A percentile compares a stretch with the other conserved stretches of the same genome.
These are phyloP conservation scores for Fonsecaea pedrosoi DNA, from an alignment of 2,329 filamentous ascomycete species.

Conservation along the genomic window DNA sequence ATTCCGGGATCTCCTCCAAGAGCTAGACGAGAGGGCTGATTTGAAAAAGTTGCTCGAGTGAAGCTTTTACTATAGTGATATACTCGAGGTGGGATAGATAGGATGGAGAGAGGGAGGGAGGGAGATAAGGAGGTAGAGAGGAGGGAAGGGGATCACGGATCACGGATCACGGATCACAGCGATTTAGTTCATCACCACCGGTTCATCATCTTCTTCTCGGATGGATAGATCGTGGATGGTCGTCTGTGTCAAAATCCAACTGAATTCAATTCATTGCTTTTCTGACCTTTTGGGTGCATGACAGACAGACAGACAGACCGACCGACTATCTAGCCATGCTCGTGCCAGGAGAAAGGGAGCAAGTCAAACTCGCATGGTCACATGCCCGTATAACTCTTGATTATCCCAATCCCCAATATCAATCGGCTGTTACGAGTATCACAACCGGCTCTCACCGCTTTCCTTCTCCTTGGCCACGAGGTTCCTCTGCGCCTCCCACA, in stretches of 20 bases:
- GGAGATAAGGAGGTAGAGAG: no score
- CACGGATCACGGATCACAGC: no score
- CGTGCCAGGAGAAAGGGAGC: no score
- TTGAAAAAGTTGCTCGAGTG: slow-evolving; percentile 21
- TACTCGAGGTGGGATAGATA: no score
- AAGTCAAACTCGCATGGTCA: no score
- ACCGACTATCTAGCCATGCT: no score
- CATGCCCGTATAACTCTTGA: no score
- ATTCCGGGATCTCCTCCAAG: slow-evolving; percentile 31
- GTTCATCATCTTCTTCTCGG: no score
- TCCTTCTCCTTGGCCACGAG: slow-evolving; percentile 28
- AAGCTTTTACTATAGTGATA: background rate
- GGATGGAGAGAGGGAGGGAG: no score
- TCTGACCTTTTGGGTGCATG: background rate
- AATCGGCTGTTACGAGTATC: background rate
- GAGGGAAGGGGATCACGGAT: no score
- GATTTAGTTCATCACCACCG: no score
- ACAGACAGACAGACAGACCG: no score
- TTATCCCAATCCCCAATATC: background rate
- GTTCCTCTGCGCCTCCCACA: slow-evolving; percentile 35
- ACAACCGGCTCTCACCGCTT: background rate
- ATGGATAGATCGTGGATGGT: background rate
- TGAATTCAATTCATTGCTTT: background rate
- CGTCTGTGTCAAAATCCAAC: background rate
- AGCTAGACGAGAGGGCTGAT: slow-evolving; percentile 30